phyloP scores from a whole-genome alignment of 768 basidiomycete genomes.

The Chlorophyllum brunneum region DNA sequence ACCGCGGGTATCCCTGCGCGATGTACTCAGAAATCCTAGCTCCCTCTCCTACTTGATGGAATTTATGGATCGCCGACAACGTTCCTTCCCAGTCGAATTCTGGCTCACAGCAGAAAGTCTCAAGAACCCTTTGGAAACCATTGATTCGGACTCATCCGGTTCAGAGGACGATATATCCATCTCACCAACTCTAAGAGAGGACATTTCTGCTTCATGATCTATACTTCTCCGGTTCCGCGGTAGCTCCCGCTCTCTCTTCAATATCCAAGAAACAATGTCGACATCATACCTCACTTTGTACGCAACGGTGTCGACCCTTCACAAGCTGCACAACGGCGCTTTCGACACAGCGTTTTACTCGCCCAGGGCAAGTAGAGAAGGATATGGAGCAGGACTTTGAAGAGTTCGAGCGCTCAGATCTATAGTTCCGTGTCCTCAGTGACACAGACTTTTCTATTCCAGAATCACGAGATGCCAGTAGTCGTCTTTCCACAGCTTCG shows the following conservation, averaged over 20 bases:
- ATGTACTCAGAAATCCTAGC: constrained; percentile 83
- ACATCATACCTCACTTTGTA: constrained; percentile 66
- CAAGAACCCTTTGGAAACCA: constrained; percentile 90
- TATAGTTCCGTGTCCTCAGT: constrained; percentile 87
- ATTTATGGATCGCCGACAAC: constrained; percentile 89
- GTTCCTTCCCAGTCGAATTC: constrained; percentile 88
- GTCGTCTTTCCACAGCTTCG: background rate
- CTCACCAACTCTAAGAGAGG: constrained; percentile 70
- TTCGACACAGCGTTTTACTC: constrained; percentile 75
- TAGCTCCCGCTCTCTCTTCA: constrained; percentile 54
- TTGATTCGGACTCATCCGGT: constrained; percentile 69
- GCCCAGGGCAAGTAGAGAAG: constrained; percentile 83
- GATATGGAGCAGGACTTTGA: constrained; percentile 93
- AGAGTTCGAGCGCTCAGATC: constrained; percentile 81
- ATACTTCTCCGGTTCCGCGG: constrained; percentile 68
- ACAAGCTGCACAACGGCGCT: constrained; percentile 43
- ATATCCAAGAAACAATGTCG: constrained; percentile 70
- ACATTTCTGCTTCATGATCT: constrained; percentile 87
- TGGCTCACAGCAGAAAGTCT: constrained; percentile 98
- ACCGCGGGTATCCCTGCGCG: constrained; percentile 59
- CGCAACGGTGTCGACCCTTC: constrained; percentile 40
- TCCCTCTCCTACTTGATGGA: constrained; percentile 97
- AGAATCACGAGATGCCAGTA: constrained; percentile 12
- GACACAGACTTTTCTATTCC: constrained; percentile 48
- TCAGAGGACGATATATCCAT: constrained; percentile 51